Conservation (phyloP, 2,329 filamentous ascomycete genomes). For the Hypoxylon sp. region DNA sequence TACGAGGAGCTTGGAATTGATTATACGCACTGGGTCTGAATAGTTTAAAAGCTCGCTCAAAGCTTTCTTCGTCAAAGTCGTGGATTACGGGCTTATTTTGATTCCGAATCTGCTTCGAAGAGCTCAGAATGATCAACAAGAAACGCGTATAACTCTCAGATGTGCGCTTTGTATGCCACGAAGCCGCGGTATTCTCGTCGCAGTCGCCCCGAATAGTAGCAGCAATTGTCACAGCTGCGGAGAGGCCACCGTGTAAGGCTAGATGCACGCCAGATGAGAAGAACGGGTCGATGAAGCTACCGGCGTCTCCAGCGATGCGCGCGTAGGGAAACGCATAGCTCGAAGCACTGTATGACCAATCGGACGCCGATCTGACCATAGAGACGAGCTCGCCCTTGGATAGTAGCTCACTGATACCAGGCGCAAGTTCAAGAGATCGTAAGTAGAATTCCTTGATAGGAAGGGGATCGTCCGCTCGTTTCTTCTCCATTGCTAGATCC, state of each 20-base stretch:
- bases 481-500: slow-evolving; percentile 55
- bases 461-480: slow-evolving; percentile 48
- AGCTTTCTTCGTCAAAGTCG: slow-evolving; percentile 60
- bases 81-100: slow-evolving; percentile 58
- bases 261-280: slow-evolving; percentile 66
- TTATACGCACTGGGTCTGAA: slow-evolving; percentile 58
- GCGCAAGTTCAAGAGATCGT: slow-evolving; percentile 54
- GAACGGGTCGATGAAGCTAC: slow-evolving; percentile 65
- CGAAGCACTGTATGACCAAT: slow-evolving; percentile 64
- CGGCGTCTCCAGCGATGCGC: slow-evolving; percentile 63
- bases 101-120: slow-evolving; percentile 58
- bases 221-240: slow-evolving; percentile 62
- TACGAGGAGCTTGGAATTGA: too few relatives aligned
- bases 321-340: slow-evolving; percentile 58
- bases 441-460: slow-evolving; percentile 54
- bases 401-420: slow-evolving; percentile 54
- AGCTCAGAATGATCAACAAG: slow-evolving; percentile 57
- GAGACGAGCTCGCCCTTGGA: slow-evolving; percentile 53
- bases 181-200: slow-evolving; percentile 56
- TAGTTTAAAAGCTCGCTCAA: slow-evolving; percentile 60
- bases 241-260: slow-evolving; percentile 60
- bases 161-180: slow-evolving; percentile 62
- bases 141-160: slow-evolving; percentile 64
- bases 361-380: slow-evolving; percentile 60
- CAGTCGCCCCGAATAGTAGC: slow-evolving; percentile 58